These are phyloP conservation scores for Lactarius psammicola DNA, from an alignment of 768 basidiomycete genomes.

Conservation along the genomic window DNA sequence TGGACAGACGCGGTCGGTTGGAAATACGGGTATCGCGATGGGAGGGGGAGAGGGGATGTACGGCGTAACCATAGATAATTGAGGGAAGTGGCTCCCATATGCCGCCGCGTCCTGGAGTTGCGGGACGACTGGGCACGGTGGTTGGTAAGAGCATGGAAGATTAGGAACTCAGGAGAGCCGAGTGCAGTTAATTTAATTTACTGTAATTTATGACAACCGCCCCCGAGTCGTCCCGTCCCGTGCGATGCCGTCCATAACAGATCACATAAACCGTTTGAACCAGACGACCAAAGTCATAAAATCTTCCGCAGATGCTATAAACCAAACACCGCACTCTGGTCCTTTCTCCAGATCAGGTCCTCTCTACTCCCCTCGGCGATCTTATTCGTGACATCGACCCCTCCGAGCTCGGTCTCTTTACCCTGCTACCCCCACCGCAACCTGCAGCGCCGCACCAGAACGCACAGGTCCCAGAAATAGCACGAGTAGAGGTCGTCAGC, in stretches of 20 bases:
- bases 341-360: slow-evolving; percentile 67
- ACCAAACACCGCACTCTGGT: slow-evolving; percentile 28
- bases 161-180: neutral
- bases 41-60: slow-evolving; percentile 76
- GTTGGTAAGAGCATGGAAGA: slow-evolving; percentile 17
- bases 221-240: neutral
- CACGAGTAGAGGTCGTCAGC: slow-evolving; percentile 63
- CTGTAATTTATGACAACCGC: neutral
- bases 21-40: slow-evolving; percentile 71
- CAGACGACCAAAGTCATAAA: slow-evolving; percentile 52
- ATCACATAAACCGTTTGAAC: slow-evolving; percentile 66
- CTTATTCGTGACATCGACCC: slow-evolving; percentile 79
- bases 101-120: slow-evolving; percentile 39
- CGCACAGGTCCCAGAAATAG: slow-evolving; percentile 43
- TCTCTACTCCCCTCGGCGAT: slow-evolving; percentile 61
- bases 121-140: slow-evolving; percentile 17
- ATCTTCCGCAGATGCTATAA: slow-evolving; percentile 40
- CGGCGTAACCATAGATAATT: slow-evolving; percentile 89
- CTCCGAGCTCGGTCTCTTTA: slow-evolving; percentile 77
- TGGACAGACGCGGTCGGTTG: slow-evolving; percentile 54
- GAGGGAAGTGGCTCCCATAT: slow-evolving; percentile 64
- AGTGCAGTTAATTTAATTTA: neutral
- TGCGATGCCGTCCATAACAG: slow-evolving; percentile 55
- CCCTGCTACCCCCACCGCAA: slow-evolving; percentile 43
- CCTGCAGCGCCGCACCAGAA: slow-evolving; percentile 34